Percentiles rank a stretch among this genome's conserved stretches.
Conservation (phyloP, 139 green algal genomes). For the Coelastrella sp. region DNA sequence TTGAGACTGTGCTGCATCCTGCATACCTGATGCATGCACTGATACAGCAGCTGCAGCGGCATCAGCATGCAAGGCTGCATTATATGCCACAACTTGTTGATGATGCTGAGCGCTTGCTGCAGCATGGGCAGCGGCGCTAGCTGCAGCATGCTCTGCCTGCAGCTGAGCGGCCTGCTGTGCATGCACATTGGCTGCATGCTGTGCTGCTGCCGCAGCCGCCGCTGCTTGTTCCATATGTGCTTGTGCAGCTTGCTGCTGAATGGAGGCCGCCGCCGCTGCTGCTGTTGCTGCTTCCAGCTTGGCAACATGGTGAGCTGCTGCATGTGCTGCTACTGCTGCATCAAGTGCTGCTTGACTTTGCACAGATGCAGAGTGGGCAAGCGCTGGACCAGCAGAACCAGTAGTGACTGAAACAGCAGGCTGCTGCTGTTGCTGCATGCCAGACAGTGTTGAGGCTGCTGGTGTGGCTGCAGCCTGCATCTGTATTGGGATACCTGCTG, state of each 20-base stretch:
- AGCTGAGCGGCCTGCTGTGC: slow-evolving; percentile 36
- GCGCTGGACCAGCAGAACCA: background rate
- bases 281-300: slow-evolving; percentile 34
- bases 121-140: slow-evolving; percentile 2
- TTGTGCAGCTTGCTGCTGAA: slow-evolving; percentile 33
- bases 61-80: slow-evolving; percentile 37
- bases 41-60: slow-evolving; percentile 18
- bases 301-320: slow-evolving; percentile 20
- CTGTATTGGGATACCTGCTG: slow-evolving; percentile 21
- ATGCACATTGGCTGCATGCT: slow-evolving; percentile 39
- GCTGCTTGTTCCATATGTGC: slow-evolving; percentile 37
- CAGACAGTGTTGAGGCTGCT: background rate
- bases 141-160: slow-evolving; percentile 40
- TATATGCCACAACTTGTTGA: slow-evolving; percentile 32
- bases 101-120: slow-evolving; percentile 10
- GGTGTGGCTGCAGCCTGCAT: background rate
- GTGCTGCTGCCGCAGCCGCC: slow-evolving; percentile 22
- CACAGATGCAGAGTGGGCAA: slow-evolving; percentile 11
- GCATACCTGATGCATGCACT: background rate
- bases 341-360: slow-evolving; percentile 36
- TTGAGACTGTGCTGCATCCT: slow-evolving; percentile 8
- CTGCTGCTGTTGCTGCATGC: slow-evolving; percentile 31
- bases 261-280: slow-evolving; percentile 25
- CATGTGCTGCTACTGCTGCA: slow-evolving; percentile 6
- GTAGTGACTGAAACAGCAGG: slow-evolving; percentile 4